Percentiles rank a stretch among this genome's conserved stretches.
Conservation (phyloP, 129 eudicot genomes). For the Saussurea involucrata region DNA sequence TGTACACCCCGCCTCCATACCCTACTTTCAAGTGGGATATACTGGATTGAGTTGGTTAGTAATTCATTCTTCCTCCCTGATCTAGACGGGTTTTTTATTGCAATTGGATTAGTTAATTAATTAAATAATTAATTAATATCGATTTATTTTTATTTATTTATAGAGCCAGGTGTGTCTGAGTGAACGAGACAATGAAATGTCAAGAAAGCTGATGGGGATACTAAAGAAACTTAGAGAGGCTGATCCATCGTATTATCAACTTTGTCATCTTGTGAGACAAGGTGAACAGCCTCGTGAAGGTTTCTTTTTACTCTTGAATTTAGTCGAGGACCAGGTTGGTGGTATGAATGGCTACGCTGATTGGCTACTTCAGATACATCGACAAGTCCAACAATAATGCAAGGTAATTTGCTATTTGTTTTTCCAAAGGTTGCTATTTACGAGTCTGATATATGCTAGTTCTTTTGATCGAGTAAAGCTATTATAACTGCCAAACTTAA, state of each 20-base stretch:
- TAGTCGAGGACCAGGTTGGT: slow-evolving; percentile 78
- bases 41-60: too few species aligned
- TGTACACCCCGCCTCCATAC: too few species aligned
- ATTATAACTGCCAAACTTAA: neutral
- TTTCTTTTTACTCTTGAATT: slow-evolving; percentile 73
- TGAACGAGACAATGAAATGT: slow-evolving; percentile 69
- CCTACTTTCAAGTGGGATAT: too few species aligned
- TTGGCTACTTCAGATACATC: slow-evolving; percentile 74
- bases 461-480: neutral
- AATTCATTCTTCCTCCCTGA: neutral
- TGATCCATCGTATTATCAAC: slow-evolving; percentile 76
- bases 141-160: neutral
- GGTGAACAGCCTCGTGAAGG: slow-evolving; percentile 98
- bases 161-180: slow-evolving; percentile 55
- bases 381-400: slow-evolving; percentile 81
- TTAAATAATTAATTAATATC: neutral
- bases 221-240: slow-evolving; percentile 53
- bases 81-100: neutral
- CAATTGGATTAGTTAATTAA: neutral
- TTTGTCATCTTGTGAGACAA: slow-evolving; percentile 92
- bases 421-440: neutral
- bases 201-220: slow-evolving; percentile 66
- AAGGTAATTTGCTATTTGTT: slow-evolving; percentile 11
- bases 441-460: neutral
- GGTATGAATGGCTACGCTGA: slow-evolving; percentile 79